Base-by-base conservation (phyloP, 345 rosid species). In the Aurinia saxatilis region DNA sequence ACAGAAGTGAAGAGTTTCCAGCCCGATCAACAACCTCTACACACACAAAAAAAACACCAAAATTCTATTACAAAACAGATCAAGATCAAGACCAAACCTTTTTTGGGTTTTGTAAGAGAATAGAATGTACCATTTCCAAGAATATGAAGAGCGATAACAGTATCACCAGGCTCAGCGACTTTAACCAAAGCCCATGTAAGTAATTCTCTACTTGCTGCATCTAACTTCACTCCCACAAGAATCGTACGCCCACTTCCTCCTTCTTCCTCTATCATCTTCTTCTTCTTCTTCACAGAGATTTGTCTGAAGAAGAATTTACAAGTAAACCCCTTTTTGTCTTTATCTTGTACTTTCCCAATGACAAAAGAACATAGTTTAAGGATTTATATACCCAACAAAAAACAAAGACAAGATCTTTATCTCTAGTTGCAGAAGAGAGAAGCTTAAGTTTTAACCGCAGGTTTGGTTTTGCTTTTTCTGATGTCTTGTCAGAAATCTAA, bases 141-240 rank as follows among this genome's bases (percentile, higher is more conserved):
- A 6, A 93, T 87, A 66, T 93, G 99, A 74, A 93, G 84, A 56
- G 97, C 97, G 66, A 93, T 55, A 6, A 93, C 87, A 60, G 75
- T 79, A 64, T 90, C 97, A 37, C 95, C 96, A 34, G 99, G 89
- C 73, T 83, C 82, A 8, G 95, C 87, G 14, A 86, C 81, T 76
- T 87, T 87, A 65, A 93, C 91, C 37, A 93, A 67, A 53, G 95
- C 79, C 99, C 99, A 93, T 18, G 99, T 87, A 17, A 93, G 76
- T 72, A 90, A 67, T 76, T 90, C 97, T 58, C 84, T 79, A 55
- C 99, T 86, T 55, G 73, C 79, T 2, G 75, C 80, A 57, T 93
- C 95, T 33, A 90, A 64, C 73, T 84, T 90, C 62, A 92, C 80
- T 9, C 95, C 97, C 30, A 93, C 99, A 45, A 90, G 81, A 73